Conservation (phyloP, 2,329 filamentous ascomycete species). For the Phialocephala sp. region DNA sequence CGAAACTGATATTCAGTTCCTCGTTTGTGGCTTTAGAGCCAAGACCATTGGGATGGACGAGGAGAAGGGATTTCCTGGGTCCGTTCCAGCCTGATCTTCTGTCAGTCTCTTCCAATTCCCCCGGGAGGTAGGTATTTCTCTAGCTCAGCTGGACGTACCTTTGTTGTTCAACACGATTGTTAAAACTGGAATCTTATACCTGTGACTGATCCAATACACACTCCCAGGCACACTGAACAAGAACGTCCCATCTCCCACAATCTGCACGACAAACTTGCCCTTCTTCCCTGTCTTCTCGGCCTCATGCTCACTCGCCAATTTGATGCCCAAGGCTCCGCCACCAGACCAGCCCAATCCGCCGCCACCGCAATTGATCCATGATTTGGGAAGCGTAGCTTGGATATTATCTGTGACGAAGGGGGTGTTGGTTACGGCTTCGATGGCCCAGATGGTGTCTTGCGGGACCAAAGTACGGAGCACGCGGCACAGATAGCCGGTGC, state of each 20-base stretch:
- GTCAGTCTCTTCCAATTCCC: not conserved
- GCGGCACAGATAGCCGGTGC: conserved; percentile 57
- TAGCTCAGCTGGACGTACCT: conserved; percentile 41
- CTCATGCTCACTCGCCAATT: conserved; percentile 63
- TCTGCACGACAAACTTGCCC: conserved; percentile 65
- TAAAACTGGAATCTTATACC: conserved; percentile 69
- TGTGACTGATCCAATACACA: conserved; percentile 71
- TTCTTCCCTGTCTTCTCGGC: conserved; percentile 50
- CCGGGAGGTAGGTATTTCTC: no score
- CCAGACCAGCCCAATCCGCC: conserved; percentile 84
- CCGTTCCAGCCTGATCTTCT: conserved; percentile 64
- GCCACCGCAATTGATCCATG: conserved; percentile 82
- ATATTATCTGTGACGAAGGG: conserved; percentile 73
- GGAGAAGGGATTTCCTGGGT: conserved; percentile 62
- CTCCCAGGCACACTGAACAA: conserved; percentile 68
- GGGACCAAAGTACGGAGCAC: conserved; percentile 61
- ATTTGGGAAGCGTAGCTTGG: conserved; percentile 68
- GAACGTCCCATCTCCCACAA: conserved; percentile 72
- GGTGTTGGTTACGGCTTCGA: conserved; percentile 80
- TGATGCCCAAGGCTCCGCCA: conserved; percentile 76
- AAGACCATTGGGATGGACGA: conserved; percentile 69
- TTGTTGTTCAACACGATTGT: conserved; percentile 74
- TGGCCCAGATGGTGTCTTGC: conserved; percentile 71
- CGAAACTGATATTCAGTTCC: conserved; percentile 70
- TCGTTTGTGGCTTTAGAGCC: conserved; percentile 66